Evolutionary conservation across 352 stramenopile genomes (phyloP), one percentile per base, ranked within the genome.

Genomic region (Globisporangium middletonii): DNA sequence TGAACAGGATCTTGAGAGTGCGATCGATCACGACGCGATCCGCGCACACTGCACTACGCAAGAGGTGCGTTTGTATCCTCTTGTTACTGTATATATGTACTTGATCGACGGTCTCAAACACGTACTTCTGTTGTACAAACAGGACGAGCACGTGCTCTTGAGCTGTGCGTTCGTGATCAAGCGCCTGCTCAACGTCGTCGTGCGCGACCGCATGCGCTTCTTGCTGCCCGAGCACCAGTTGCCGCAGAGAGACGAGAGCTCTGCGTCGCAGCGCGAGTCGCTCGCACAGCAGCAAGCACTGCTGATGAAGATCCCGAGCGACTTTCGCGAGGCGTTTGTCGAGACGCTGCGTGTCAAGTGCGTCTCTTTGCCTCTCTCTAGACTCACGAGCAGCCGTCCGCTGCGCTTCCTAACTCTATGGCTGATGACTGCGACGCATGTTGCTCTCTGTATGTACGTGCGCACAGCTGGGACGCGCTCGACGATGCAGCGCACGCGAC

Each of bases 201-300:
- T 82, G 9, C 77, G 79, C 11, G 68, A 81, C 12, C 78, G 69
- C 51, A 70, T 86, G 73, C 62, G 49, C 50, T 86, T 87, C 19
- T 55, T 87, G n/a, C n/a, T 84, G 27, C 66, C 72, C 15, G 59
- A 64, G 18, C 49, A 55, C 9, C 38, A 48, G 35, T 45, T 9
- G 3, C 42, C 38, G n/a, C 47, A 43, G 23, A 13, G 30, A 1
- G 53, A 47, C 26, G 27, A 28, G 11, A 55, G 38, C 0, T 60
- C 59, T 2, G 67, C 60, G 19, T 62, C 64, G 19, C 70, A 77
- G 47, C 68, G 69, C 43, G 58, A 69, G 37, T 46, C 67, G 41
- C 68, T 69, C 2, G 53, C 53, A 23, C 65, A 69, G 49, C 75
- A 73, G 33, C 63, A 81, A 42, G 57, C 54, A 9, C 43, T 81